These are phyloP conservation scores for Vachellia collinsii DNA, from an alignment of 306 rosid genomes.

Conservation along the genomic window DNA sequence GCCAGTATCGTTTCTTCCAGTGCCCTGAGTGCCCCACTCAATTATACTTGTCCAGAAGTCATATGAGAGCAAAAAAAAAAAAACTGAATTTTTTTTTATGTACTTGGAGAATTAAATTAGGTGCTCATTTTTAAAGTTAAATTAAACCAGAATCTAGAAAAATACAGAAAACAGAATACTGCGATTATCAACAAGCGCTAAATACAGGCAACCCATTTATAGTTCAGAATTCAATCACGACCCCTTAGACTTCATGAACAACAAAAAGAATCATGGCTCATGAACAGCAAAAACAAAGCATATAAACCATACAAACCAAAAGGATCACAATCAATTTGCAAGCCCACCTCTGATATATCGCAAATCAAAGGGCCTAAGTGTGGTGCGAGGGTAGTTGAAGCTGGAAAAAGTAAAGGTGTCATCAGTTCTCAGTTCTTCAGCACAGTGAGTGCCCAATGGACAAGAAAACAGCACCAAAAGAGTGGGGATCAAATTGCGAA, in stretches of 20 bases:
- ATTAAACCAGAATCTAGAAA: neutral
- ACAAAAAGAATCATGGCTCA: constrained; percentile 1
- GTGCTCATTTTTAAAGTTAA: neutral
- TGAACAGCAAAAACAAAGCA: constrained; percentile 11
- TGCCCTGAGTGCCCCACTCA: neutral
- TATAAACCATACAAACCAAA: constrained; percentile 30
- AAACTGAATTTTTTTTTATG: neutral
- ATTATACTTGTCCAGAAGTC: constrained; percentile 1
- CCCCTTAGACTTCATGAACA: constrained; percentile 26
- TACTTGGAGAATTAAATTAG: neutral
- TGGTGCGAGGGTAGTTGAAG: constrained; percentile 66
- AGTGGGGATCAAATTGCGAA: constrained; percentile 42
- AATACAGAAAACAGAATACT: constrained; percentile 1
- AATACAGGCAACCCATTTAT: constrained; percentile 6
- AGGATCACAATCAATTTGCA: constrained; percentile 18
- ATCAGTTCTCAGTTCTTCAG: constrained; percentile 43
- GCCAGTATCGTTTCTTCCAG: constrained; percentile 3
- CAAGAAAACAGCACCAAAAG: constrained; percentile 43
- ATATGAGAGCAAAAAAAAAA: neutral
- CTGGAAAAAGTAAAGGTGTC: constrained; percentile 72
- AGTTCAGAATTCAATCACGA: constrained; percentile 26
- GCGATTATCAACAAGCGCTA: neutral
- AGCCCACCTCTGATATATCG: constrained; percentile 78
- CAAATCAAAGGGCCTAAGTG: constrained; percentile 62
- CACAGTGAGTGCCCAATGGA: constrained; percentile 43